Percentiles rank a stretch among this genome's conserved stretches.
phyloP scores from a whole-genome alignment of 164 flowering plant species.

The Tetrastigma voinierianum region DNA sequence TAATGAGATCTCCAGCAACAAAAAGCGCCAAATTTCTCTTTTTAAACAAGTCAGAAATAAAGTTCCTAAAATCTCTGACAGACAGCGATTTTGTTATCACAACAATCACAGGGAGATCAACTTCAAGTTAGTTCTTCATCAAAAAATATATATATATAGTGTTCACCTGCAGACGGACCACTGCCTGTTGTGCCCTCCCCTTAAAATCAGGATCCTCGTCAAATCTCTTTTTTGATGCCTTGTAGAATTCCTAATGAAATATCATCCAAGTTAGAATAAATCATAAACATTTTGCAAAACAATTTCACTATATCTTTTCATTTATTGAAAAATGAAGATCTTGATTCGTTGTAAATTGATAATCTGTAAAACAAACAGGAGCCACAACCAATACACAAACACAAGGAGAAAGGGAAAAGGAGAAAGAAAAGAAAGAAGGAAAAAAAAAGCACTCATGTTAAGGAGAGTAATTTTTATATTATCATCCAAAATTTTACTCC shows the following conservation, averaged over 20 bases:
- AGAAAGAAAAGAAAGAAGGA: too few relatives aligned
- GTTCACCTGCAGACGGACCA: slow-evolving; percentile 86
- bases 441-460: too few relatives aligned
- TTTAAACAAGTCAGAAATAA: neutral
- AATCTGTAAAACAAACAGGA: too few relatives aligned
- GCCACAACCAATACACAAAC: too few relatives aligned
- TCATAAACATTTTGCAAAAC: neutral
- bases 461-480: too few relatives aligned
- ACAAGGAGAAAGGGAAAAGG: too few relatives aligned
- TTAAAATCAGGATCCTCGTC: slow-evolving; percentile 80
- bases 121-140: neutral
- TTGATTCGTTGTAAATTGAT: too few relatives aligned
- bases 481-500: too few relatives aligned
- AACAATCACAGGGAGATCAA: neutral
- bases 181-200: slow-evolving; percentile 88
- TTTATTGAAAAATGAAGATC: neutral
- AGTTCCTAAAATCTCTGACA: neutral
- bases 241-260: slow-evolving; percentile 69
- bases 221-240: slow-evolving; percentile 80
- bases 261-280: slow-evolving; percentile 7
- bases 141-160: neutral
- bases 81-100: neutral
- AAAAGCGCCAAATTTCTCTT: neutral
- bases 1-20: neutral
- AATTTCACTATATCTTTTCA: neutral